Percentiles rank a stretch among this genome's conserved stretches.
Evolutionary conservation across 192 early-diverging fungal genomes (phyloP).

Genomic region (Coemansia sp.): DNA sequence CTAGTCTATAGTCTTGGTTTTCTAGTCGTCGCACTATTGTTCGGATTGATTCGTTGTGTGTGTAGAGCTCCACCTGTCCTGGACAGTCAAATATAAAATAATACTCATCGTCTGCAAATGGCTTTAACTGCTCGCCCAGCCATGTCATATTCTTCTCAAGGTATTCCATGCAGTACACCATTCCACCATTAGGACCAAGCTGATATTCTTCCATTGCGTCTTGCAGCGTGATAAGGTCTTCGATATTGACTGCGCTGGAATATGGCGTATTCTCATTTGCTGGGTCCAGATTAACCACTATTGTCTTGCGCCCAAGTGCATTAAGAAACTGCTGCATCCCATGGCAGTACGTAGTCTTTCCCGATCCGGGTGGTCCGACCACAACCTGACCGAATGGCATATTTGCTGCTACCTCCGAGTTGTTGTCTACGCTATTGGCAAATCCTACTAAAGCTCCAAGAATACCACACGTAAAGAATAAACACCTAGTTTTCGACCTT

Average conservation of each 20-base stretch:
- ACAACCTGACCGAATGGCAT: slow-evolving; percentile 73
- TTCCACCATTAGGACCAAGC: slow-evolving; percentile 94
- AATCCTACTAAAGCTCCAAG: neutral
- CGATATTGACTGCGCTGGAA: slow-evolving; percentile 75
- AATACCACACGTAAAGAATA: neutral
- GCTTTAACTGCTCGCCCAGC: slow-evolving; percentile 73
- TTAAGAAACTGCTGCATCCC: slow-evolving; percentile 87
- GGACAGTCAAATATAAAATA: slow-evolving; percentile 97
- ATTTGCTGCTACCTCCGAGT: neutral
- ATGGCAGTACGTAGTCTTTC: slow-evolving; percentile 94
- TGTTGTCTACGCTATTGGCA: neutral
- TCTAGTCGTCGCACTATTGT: slow-evolving; percentile 70
- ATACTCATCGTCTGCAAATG: slow-evolving; percentile 54
- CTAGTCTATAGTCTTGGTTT: slow-evolving; percentile 64
- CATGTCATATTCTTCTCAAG: slow-evolving; percentile 90
- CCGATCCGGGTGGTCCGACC: slow-evolving; percentile 90
- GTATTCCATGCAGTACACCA: slow-evolving; percentile 96
- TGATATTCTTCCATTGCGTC: slow-evolving; percentile 89
- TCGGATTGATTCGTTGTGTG: slow-evolving; percentile 84
- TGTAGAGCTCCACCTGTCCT: slow-evolving; percentile 97
- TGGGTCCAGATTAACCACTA: slow-evolving; percentile 96
- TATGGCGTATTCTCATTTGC: slow-evolving; percentile 91
- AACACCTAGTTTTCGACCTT: neutral
- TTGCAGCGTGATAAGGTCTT: slow-evolving; percentile 88
- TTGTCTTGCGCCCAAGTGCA: slow-evolving; percentile 72